Conservation (phyloP, 2,329 filamentous ascomycete genomes). For the Stagonosporopsis chrysanthemi region DNA sequence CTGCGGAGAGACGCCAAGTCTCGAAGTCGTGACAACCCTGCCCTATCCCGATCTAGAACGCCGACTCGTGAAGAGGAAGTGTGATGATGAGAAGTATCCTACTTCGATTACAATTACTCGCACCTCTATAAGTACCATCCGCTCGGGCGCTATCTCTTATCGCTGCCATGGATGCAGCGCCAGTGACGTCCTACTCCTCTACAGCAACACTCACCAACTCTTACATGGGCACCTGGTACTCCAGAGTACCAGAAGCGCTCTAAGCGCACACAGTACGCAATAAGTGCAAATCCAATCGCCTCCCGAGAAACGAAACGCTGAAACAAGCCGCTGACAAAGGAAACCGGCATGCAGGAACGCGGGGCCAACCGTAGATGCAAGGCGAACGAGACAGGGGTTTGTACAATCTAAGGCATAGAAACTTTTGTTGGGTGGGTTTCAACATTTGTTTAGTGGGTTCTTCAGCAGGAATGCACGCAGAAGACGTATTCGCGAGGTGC, state of each 20-base stretch:
- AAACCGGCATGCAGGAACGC: constrained; percentile 11
- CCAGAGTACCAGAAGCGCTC: background rate
- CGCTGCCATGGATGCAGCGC: background rate
- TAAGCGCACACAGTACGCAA: constrained; percentile 11
- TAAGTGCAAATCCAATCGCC: constrained; percentile 3
- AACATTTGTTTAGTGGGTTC: too few relatives aligned
- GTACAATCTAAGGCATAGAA: constrained; percentile 17
- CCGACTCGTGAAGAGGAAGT: background rate
- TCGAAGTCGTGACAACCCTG: background rate
- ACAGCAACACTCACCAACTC: background rate
- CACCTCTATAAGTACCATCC: constrained; percentile 14
- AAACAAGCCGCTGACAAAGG: constrained; percentile 10
- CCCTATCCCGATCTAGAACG: too few relatives aligned
- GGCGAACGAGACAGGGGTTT: constrained; percentile 2
- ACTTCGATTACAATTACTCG: constrained; percentile 20
- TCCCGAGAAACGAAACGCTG: constrained; percentile 8
- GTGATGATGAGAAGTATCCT: background rate
- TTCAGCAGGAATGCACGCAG: too few relatives aligned
- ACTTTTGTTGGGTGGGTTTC: constrained; percentile 14
- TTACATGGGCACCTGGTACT: background rate
- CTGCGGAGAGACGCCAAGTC: constrained; percentile 5
- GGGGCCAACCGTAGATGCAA: constrained; percentile 4
- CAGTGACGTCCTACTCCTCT: background rate
- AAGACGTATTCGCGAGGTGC: too few relatives aligned
- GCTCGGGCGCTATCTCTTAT: constrained; percentile 4